Evolutionary conservation across 1,284 basidiomycete genomes (phyloP).

Genomic region (Irpex lacteus): DNA sequence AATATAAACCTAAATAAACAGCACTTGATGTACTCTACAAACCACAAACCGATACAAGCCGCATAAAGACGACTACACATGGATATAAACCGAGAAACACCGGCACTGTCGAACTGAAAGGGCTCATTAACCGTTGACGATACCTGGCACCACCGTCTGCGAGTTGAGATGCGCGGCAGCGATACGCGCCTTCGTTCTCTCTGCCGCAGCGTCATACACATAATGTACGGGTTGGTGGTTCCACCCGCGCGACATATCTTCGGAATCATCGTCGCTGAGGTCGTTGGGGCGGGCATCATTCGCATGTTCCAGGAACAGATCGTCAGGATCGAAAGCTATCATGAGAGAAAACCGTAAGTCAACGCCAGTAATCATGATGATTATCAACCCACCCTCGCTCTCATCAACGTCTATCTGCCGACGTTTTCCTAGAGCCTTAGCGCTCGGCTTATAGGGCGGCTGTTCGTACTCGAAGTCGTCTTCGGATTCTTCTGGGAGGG

Average conservation of each 20-base stretch:
- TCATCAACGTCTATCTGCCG: slow-evolving; percentile 46
- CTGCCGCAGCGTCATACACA: slow-evolving; percentile 80
- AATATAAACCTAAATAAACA: not conserved
- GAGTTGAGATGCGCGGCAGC: slow-evolving; percentile 35
- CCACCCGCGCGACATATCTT: slow-evolving; percentile 18
- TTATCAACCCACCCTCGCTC: slow-evolving; percentile 40
- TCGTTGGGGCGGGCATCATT: slow-evolving; percentile 30
- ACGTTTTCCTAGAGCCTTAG: slow-evolving; percentile 79
- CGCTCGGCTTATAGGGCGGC: slow-evolving; percentile 53
- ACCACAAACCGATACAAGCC: not conserved
- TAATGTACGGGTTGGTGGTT: slow-evolving; percentile 52
- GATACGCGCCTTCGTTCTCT: slow-evolving; percentile 63
- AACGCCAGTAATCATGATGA: not conserved
- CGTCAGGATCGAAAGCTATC: slow-evolving; percentile 41
- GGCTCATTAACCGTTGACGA: not conserved
- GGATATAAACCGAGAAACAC: not conserved
- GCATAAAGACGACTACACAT: not conserved
- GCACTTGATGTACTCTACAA: not conserved
- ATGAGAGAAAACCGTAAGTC: not conserved
- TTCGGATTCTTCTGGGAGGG: slow-evolving; percentile 7
- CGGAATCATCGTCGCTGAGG: slow-evolving; percentile 37
- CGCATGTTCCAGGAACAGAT: slow-evolving; percentile 39
- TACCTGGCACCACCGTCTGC: not conserved
- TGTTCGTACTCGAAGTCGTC: slow-evolving; percentile 21
- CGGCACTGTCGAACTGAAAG: too few species aligned